Base-by-base conservation (phyloP, 257 asterid genomes). In the Plantago major region DNA sequence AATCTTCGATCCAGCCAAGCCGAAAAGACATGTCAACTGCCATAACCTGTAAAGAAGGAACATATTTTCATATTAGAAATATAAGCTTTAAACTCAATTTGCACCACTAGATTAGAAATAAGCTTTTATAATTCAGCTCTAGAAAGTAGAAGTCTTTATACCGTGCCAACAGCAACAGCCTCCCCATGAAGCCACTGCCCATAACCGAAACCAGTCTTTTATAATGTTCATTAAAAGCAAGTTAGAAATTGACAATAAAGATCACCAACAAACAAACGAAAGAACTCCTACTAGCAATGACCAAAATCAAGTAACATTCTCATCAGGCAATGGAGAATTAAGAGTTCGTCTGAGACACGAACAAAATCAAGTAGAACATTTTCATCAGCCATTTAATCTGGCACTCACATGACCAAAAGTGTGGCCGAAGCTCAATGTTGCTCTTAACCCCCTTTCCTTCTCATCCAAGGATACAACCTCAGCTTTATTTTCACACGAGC, bases 101-200 rank as follows among this genome's bases (percentile, higher is more conserved):
- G 8, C 40, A 33, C 3, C 0, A 33, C 40, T 0, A 7, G 40
- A 33, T 33, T 33, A 33, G 40, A 33, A 4, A 33, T 33, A 33
- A 33, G 5, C 40, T 33, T 4, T 33, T 33, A 7, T 56, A 33
- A 3, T 7, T 33, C 40, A 33, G 12, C 42, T 62, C 49, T 43
- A 55, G 28, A 47, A 38, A 61, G 63, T 75, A 55, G 48, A 62
- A n/a, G 19, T 60, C 52, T 26, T 12, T 46, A 42, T 80, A 92
- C 99, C 81, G 65, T 93, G 76, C 97, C 97, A 65, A 96, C 96
- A 22, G 99, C 95, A 59, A 93, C 97, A 55, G 99, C 99, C 75
- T 93, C 99, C 58, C 99, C 99, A 40, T 93, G 99, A 53, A 93
- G 82, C 99, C 99, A 93, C 67, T 83, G 82, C 61, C 99, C 99